Percentiles rank a stretch among this genome's conserved stretches.
Evolutionary conservation across 1,284 basidiomycete species (phyloP).

Genomic region (Rhodotorula glutinis): DNA sequence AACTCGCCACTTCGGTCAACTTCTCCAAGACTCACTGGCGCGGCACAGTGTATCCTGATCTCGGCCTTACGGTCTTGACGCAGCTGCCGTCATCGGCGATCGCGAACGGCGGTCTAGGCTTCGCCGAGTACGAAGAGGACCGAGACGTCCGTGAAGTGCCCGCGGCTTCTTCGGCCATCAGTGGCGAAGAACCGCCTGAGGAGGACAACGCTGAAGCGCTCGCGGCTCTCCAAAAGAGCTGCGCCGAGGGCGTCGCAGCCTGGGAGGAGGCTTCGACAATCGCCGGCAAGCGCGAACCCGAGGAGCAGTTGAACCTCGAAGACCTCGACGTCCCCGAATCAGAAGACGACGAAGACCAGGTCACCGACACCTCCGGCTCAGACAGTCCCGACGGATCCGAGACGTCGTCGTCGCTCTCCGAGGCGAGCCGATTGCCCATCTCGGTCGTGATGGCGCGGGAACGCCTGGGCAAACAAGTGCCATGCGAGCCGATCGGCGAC

Average conservation of each 20-base stretch:
- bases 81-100: slow-evolving; percentile 14
- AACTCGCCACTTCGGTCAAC: slow-evolving; percentile 11
- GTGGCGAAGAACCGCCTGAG: neutral
- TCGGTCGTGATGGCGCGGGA: neutral
- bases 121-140: neutral
- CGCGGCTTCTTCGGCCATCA: neutral
- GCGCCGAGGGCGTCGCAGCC: neutral
- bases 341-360: neutral
- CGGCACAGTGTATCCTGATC: neutral
- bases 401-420: neutral
- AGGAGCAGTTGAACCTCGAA: slow-evolving; percentile 12
- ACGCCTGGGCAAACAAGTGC: neutral
- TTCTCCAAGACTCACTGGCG: slow-evolving; percentile 23
- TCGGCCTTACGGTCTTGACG: slow-evolving; percentile 15
- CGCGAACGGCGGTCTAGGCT: slow-evolving; percentile 12
- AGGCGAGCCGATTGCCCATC: neutral
- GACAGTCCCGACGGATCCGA: neutral
- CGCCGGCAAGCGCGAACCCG: slow-evolving; percentile 5
- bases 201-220: slow-evolving; percentile 6
- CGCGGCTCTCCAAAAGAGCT: neutral
- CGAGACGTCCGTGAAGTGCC: neutral
- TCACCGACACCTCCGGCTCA: neutral
- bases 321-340: neutral
- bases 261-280: slow-evolving; percentile 8
- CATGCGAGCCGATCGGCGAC: slow-evolving; percentile 9